Evolutionary conservation across 805 yeast genomes (phyloP).

Genomic region (Metschnikowia gelsemii): DNA sequence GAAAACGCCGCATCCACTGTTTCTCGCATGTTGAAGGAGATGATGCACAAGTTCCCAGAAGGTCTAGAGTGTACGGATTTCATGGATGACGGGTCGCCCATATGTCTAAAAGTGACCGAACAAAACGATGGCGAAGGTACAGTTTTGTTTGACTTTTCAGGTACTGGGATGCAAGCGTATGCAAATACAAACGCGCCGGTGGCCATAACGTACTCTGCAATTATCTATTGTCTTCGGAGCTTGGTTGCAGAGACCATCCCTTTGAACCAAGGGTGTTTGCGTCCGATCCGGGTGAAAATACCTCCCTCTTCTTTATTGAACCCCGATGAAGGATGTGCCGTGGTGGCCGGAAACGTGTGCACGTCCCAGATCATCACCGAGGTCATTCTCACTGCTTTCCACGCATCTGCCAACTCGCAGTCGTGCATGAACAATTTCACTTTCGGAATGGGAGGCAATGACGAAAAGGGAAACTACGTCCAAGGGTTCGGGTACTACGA

Average conservation of each 20-base stretch:
- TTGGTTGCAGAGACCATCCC: conserved; percentile 87
- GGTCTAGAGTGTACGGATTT: conserved; percentile 41
- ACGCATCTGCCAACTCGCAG: conserved; percentile 91
- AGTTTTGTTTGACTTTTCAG: conserved; percentile 79
- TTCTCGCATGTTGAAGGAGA: conserved; percentile 17
- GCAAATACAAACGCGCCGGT: conserved; percentile 92
- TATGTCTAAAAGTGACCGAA: conserved; percentile 53
- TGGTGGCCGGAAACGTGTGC: conserved; percentile 88
- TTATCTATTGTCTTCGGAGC: conserved; percentile 81
- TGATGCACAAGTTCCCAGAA: conserved; percentile 22
- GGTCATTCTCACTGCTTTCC: conserved; percentile 80
- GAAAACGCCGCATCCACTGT: conserved; percentile 22
- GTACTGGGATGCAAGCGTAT: conserved; percentile 82
- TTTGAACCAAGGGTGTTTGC: conserved; percentile 86
- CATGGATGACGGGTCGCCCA: conserved; percentile 81
- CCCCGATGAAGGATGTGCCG: conserved; percentile 85
- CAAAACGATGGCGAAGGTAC: conserved; percentile 50
- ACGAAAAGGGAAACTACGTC: conserved; percentile 38
- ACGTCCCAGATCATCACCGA: conserved; percentile 94
- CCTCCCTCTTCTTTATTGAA: conserved; percentile 47
- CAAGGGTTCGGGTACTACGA: conserved; percentile 26
- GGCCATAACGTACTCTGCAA: conserved; percentile 86
- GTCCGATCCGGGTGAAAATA: conserved; percentile 64
- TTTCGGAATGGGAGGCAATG: conserved; percentile 69
- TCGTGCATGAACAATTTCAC: conserved; percentile 95